Percentiles rank a stretch among this genome's conserved stretches.
Conservation (phyloP, 768 basidiomycete genomes). For the Tulasnella sp. region DNA sequence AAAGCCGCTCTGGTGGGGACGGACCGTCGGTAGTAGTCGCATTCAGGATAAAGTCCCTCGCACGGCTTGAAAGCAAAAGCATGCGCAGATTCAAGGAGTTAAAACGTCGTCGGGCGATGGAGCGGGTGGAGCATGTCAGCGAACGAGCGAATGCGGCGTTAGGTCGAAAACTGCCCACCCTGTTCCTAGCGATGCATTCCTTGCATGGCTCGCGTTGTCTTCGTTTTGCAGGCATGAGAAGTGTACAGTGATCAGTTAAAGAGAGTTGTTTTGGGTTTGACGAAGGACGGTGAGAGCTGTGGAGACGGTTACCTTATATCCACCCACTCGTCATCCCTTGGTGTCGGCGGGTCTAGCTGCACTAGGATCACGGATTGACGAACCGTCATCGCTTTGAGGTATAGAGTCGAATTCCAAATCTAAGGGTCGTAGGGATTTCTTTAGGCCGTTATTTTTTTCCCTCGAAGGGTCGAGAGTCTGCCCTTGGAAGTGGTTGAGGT, state of each 20-base stretch:
- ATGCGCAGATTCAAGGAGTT: not conserved
- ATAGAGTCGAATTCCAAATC: not conserved
- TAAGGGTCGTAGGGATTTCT: not conserved
- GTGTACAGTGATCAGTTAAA: not conserved
- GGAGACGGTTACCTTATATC: not conserved
- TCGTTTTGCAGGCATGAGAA: not conserved
- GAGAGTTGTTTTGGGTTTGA: not conserved
- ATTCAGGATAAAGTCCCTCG: slow-evolving; percentile 7
- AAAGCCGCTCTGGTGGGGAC: not conserved
- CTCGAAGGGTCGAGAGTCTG: not conserved
- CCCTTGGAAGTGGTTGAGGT: not conserved
- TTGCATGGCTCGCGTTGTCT: not conserved
- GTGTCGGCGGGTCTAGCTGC: not conserved
- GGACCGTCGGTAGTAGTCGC: slow-evolving; percentile 13
- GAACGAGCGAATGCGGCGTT: not conserved
- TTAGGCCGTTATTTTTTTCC: not conserved
- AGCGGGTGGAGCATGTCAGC: not conserved
- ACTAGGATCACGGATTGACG: not conserved
- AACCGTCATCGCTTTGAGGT: not conserved
- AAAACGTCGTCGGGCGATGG: not conserved
- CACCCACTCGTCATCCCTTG: not conserved
- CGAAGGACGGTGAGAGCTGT: not conserved
- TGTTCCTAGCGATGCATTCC: not conserved
- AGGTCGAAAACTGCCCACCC: not conserved
- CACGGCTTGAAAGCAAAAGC: not conserved